Base-by-base conservation (phyloP, 2,329 filamentous ascomycete genomes). In the Colletotrichum sp. region DNA sequence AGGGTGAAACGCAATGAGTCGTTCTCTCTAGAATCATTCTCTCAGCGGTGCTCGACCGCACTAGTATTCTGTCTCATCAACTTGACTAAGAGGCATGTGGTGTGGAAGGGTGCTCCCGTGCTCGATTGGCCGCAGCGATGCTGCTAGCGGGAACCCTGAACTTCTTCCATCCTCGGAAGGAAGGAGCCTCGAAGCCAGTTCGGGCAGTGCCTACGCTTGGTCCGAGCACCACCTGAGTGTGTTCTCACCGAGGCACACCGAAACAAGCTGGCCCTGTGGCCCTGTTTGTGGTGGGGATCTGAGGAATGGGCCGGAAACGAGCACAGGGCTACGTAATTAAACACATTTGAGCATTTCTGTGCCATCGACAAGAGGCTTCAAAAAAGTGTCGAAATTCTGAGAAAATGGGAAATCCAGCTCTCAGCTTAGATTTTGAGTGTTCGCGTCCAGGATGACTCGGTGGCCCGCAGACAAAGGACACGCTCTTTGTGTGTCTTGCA, bases 1-100 rank as follows among this genome's bases (percentile, higher is more conserved):
- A 76, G 59, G 55, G 57, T 76, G 74, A 76, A 76, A 76, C 74
- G 59, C 34, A 72, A 65, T 64, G 74, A 69, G 70, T 76, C 70
- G 70, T 34, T 30, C 21, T 65, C 64, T 65, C 26, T 24, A 63
- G 57, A 24, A 52, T 52, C 12, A 7, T 74, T 65, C 70, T 34
- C 63, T 52, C 34, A 74, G 70, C 59, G 59, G 57, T 76, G 59
- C 64, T 60, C 71, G 36, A 65, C 74, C 70, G 32, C 57, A 30
- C 59, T n/a, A 44, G 4, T 13, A 52, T 52, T 36, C 57, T 60
- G 64, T 73, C 32, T 76, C 63, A 73, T 30, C 12, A 36, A 59
- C 16, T 28, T 44, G 57, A 28, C 36, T 32, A 32, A 28, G 39
- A n/a, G 52, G 62, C n/a, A 52, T 36, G 66, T 63, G 52, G 36